Conservation (phyloP, 495 filamentous ascomycete species). For the Tuber aestivum region DNA sequence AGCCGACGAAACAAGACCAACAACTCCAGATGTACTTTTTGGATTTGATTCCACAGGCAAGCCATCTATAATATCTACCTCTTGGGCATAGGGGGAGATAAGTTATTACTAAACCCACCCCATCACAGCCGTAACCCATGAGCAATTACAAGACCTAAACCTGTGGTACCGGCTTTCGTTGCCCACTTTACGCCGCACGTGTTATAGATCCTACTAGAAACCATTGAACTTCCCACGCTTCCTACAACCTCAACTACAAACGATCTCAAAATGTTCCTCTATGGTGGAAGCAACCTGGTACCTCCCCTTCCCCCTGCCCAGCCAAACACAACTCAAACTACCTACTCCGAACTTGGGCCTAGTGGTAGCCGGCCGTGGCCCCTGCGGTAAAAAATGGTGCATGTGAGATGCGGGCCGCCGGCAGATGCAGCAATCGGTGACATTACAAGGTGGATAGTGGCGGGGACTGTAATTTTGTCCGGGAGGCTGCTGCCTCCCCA, state of each 20-base stretch:
- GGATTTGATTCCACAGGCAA: neutral
- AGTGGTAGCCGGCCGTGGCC: too few species aligned
- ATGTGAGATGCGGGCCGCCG: constrained; percentile 40
- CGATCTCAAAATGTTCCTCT: too few species aligned
- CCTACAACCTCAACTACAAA: constrained; percentile 11
- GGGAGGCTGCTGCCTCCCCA: constrained; percentile 23
- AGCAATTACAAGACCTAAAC: too few species aligned
- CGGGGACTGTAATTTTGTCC: constrained; percentile 34
- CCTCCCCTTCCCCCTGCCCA: too few species aligned
- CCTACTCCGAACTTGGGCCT: constrained; percentile 34
- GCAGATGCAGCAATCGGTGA: constrained; percentile 42
- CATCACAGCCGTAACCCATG: neutral
- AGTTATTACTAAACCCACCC: neutral
- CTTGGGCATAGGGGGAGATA: neutral
- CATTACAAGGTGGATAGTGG: constrained; percentile 39
- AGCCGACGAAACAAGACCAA: neutral
- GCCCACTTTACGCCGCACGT: neutral
- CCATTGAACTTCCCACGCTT: neutral
- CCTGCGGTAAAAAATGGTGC: too few species aligned
- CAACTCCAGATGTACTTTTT: neutral
- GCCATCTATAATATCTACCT: too few species aligned
- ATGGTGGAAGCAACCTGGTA: too few species aligned
- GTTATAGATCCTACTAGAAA: neutral
- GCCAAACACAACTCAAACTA: too few species aligned
- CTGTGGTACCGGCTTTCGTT: neutral